Base-by-base conservation (phyloP, 2,329 filamentous ascomycete genomes). In the Colletotrichum theobromicola region DNA sequence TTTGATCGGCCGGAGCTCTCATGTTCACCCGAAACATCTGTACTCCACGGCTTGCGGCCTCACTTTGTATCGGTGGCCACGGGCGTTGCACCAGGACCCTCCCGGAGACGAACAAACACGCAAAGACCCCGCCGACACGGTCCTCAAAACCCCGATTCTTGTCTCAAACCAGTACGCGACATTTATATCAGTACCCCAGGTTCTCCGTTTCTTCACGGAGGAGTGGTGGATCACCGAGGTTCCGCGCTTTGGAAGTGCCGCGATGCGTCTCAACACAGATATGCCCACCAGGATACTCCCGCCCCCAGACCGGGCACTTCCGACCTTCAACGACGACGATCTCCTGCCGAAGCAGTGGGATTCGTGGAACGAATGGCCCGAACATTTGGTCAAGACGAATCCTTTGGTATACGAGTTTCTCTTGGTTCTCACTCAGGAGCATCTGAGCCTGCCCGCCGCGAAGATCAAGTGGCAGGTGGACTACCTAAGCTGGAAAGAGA, bases 141-240 rank as follows among this genome's bases (percentile, higher is more conserved):
- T 72, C 4, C n/a, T 74, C 16, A 24, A 37, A 13, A 46, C n/a
- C 8, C 50, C 55, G 6, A 26, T 21, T 7, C n/a, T 63, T 7
- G 16, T 21, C 1, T 32, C 66, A 15, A 46, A 61, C 30, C 57
- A 35, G 4, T 68, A 68, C 60, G 7, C 16, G 13, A 30, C 42
- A 4, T 50, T 16, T 21, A 58, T 62, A 30, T 26, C 58, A 5
- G 35, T 66, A 1, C 10, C 57, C 15, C 62, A 64, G 16, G 53
- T 72, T 3, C 50, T 63, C 1, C 76, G 76, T 12, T 70, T 77
- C 42, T 83, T 82, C 63, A 76, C 62, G 0, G 67, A 78, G 12
- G 74, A 72, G 9, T 83, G 81, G 71, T 83, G 81, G 81, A 57
- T 77, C 18, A 74, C 67, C 13, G 69, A 77, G 9, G 70, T 82